phyloP scores from a whole-genome alignment of 371 early-diverging fungal genomes.

The Nematocida sp. region DNA sequence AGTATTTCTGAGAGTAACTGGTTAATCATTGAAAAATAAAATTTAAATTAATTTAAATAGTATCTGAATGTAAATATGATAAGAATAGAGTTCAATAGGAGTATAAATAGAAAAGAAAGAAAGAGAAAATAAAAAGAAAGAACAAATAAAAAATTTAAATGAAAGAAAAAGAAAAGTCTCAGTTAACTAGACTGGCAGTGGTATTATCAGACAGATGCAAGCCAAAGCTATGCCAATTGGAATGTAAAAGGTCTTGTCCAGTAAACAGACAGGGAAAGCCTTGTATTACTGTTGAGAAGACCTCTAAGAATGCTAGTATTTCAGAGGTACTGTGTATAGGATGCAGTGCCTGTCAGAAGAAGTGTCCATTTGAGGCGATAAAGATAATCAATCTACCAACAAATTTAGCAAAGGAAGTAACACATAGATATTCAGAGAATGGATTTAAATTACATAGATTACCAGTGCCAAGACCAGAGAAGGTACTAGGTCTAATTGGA shows the following conservation, averaged over 20 bases:
- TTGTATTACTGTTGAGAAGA: constrained; percentile 58
- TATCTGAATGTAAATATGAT: too few species aligned
- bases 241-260: constrained; percentile 82
- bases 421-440: constrained; percentile 93
- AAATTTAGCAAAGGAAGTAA: constrained; percentile 84
- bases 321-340: constrained; percentile 96
- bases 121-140: neutral
- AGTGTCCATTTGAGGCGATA: constrained; percentile 97
- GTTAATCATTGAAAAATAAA: constrained; percentile 16
- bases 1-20: constrained; percentile 24
- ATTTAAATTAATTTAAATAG: too few species aligned
- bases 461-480: constrained; percentile 89
- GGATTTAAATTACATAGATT: constrained; percentile 96
- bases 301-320: constrained; percentile 71
- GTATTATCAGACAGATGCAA: constrained; percentile 91
- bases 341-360: constrained; percentile 95
- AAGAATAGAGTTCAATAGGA: too few species aligned
- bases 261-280: constrained; percentile 72
- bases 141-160: constrained; percentile 66
- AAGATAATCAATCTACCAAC: constrained; percentile 95
- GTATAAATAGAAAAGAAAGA: too few species aligned
- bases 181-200: constrained; percentile 84
- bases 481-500: constrained; percentile 94
- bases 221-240: constrained; percentile 95
- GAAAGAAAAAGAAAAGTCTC: constrained; percentile 68